Evolutionary conservation across 768 basidiomycete genomes (phyloP).

Genomic region (Arthromyces matolae): DNA sequence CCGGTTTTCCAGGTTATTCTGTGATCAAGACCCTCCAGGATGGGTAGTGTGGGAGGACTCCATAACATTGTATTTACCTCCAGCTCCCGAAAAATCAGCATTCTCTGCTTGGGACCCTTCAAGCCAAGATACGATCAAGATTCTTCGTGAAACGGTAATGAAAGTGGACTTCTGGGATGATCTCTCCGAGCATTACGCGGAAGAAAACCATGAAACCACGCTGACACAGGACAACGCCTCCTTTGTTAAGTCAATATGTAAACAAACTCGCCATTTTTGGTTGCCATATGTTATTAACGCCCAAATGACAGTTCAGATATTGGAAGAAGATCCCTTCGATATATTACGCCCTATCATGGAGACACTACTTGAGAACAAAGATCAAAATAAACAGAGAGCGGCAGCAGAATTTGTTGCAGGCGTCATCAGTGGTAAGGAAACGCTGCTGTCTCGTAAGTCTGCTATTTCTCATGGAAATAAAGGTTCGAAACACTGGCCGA

Average conservation of each 20-base stretch:
- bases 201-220: constrained; percentile 69
- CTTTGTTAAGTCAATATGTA: constrained; percentile 73
- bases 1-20: constrained; percentile 37
- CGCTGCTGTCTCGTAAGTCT: background rate
- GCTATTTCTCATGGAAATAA: constrained; percentile 10
- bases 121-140: constrained; percentile 47
- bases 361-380: constrained; percentile 59
- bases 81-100: constrained; percentile 45
- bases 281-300: background rate
- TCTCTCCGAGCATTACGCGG: constrained; percentile 64
- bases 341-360: constrained; percentile 60
- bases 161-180: constrained; percentile 63
- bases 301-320: constrained; percentile 57
- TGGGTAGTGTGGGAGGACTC: constrained; percentile 63
- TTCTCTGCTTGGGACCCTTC: constrained; percentile 58
- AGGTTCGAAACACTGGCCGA: constrained; percentile 89
- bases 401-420: constrained; percentile 83
- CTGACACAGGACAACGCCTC: constrained; percentile 69
- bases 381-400: constrained; percentile 85
- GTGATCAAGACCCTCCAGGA: constrained; percentile 57
- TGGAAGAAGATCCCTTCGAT: constrained; percentile 70
- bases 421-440: constrained; percentile 50
- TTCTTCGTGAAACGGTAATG: constrained; percentile 44
- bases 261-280: constrained; percentile 17
- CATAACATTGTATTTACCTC: constrained; percentile 42